phyloP scores from a whole-genome alignment of 345 rosid genomes.

The Turnera subulata region DNA sequence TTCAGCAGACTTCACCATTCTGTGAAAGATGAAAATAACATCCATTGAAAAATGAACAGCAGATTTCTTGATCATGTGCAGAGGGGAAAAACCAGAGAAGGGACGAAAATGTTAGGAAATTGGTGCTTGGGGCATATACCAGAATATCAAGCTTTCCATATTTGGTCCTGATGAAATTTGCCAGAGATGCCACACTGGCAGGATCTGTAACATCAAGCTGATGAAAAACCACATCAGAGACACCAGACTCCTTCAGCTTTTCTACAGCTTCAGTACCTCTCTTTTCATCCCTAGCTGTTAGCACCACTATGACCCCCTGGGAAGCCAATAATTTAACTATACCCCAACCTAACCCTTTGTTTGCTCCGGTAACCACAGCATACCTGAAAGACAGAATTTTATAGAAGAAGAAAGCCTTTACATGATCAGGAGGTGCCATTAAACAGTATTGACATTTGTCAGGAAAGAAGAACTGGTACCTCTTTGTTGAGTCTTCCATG shows the following conservation, averaged over 20 bases:
- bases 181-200: slow-evolving; percentile 4
- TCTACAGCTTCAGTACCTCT: slow-evolving; percentile 18
- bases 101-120: too few species aligned
- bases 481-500: too few species aligned
- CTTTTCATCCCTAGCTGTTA: slow-evolving; percentile 14
- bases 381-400: slow-evolving; percentile 15
- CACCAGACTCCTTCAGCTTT: slow-evolving; percentile 12
- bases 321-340: slow-evolving; percentile 18
- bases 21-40: background rate
- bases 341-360: slow-evolving; percentile 40
- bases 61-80: too few species aligned
- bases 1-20: too few species aligned
- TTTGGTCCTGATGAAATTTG: slow-evolving; percentile 6
- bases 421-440: too few species aligned
- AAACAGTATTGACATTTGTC: too few species aligned
- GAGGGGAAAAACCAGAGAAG: too few species aligned
- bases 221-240: slow-evolving; percentile 13
- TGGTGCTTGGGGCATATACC: background rate
- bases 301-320: slow-evolving; percentile 7
- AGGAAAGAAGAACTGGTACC: too few species aligned
- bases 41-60: background rate
- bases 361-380: slow-evolving; percentile 38
- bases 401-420: too few species aligned
- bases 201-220: slow-evolving; percentile 12
- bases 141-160: slow-evolving; percentile 21